phyloP scores from a whole-genome alignment of 2,329 filamentous ascomycete genomes.

The Chrysosporium keratinophilum region DNA sequence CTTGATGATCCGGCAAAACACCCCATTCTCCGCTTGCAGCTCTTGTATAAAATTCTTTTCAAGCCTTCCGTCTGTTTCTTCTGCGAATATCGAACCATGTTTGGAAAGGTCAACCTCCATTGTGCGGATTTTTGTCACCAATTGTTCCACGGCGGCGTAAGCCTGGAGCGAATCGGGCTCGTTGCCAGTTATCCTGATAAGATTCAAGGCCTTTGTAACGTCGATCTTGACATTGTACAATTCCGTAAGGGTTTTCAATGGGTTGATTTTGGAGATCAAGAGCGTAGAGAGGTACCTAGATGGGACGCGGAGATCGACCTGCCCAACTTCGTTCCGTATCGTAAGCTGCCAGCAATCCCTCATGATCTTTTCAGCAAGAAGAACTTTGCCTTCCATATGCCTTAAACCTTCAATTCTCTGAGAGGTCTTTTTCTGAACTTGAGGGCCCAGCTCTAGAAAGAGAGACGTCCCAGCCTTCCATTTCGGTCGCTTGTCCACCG shows the following conservation, averaged over 20 bases:
- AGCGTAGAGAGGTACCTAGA: slow-evolving; percentile 25
- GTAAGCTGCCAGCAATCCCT: slow-evolving; percentile 33
- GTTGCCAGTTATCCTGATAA: slow-evolving; percentile 30
- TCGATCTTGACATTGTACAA: slow-evolving; percentile 30
- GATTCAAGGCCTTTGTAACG: slow-evolving; percentile 24
- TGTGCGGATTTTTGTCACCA: slow-evolving; percentile 24
- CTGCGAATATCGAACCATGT: slow-evolving; percentile 12
- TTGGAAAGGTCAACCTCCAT: slow-evolving; percentile 22
- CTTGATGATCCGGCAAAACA: slow-evolving; percentile 22
- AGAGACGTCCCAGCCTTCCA: slow-evolving; percentile 29
- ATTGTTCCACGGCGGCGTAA: slow-evolving; percentile 26
- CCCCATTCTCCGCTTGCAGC: slow-evolving; percentile 25
- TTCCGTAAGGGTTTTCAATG: slow-evolving; percentile 30
- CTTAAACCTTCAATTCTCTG: slow-evolving; percentile 19
- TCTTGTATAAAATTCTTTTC: slow-evolving; percentile 26
- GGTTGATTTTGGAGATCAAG: slow-evolving; percentile 26
- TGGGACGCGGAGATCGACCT: slow-evolving; percentile 28
- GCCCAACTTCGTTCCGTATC: slow-evolving; percentile 27
- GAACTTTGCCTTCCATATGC: slow-evolving; percentile 24
- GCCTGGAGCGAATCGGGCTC: slow-evolving; percentile 27
- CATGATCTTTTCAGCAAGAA: slow-evolving; percentile 28
- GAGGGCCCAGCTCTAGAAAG: slow-evolving; percentile 21
- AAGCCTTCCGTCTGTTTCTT: slow-evolving; percentile 15
- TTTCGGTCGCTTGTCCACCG: background rate
- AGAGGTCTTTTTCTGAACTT: slow-evolving; percentile 15